phyloP scores from a whole-genome alignment of 2,329 filamentous ascomycete genomes.

The Colletotrichum australisinense region DNA sequence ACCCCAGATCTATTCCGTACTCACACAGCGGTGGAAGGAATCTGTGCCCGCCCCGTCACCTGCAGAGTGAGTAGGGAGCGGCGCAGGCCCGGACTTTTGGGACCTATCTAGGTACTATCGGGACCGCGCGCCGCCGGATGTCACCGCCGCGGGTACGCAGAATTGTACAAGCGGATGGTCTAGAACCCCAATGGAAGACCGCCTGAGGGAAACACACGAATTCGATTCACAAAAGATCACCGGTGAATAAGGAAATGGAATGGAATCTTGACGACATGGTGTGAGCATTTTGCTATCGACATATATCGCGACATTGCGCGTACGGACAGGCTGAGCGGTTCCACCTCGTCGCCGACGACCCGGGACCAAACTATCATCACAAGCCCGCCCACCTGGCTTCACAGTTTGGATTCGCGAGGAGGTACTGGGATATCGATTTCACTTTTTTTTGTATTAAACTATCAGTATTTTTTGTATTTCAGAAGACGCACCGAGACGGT shows the following conservation, averaged over 20 bases:
- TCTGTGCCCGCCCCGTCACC: neutral
- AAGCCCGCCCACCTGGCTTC: conserved; percentile 25
- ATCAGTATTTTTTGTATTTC: conserved; percentile 31
- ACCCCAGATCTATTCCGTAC: neutral
- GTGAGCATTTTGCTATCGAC: neutral
- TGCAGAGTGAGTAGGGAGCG: neutral
- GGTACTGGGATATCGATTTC: conserved; percentile 22
- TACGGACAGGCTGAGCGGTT: neutral
- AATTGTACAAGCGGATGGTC: neutral
- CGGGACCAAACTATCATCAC: neutral
- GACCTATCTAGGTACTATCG: neutral
- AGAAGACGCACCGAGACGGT: neutral
- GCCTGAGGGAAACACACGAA: neutral
- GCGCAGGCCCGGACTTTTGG: neutral
- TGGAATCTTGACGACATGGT: neutral
- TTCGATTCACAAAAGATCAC: too few species aligned
- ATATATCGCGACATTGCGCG: neutral
- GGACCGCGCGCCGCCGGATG: neutral
- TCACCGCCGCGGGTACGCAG: neutral
- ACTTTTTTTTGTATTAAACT: conserved; percentile 35
- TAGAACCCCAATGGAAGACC: neutral
- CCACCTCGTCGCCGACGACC: neutral
- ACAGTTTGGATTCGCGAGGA: conserved; percentile 29
- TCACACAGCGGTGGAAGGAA: neutral
- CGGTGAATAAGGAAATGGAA: neutral